Percentiles rank a stretch among this genome's conserved stretches.
Evolutionary conservation across 441 rosid genomes (phyloP).

Genomic region (Populus hybrid): DNA sequence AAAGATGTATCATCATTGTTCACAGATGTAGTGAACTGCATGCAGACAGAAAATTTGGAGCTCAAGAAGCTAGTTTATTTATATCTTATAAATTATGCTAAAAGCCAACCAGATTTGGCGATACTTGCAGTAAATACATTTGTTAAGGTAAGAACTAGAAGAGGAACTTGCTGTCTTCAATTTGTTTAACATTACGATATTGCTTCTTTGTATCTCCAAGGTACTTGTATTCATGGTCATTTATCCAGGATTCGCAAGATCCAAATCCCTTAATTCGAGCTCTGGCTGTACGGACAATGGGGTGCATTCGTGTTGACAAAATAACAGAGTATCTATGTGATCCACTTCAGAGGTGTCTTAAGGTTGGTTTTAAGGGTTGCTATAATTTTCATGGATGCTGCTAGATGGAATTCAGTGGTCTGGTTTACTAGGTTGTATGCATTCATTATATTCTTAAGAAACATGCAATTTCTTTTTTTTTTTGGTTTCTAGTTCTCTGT

Average conservation of each 20-base stretch:
- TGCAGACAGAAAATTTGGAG: conserved; percentile 99
- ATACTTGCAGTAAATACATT: conserved; percentile 97
- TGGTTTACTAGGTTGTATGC: neutral
- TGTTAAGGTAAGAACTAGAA: conserved; percentile 67
- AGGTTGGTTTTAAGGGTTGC: conserved; percentile 45
- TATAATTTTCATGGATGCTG: conserved; percentile 1
- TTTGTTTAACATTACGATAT: conserved; percentile 8
- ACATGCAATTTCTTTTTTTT: neutral
- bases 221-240: conserved; percentile 14
- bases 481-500: neutral
- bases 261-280: conserved; percentile 98
- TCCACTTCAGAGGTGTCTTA: conserved; percentile 97
- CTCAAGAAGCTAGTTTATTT: conserved; percentile 93
- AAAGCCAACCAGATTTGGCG: conserved; percentile 98
- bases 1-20: conserved; percentile 94
- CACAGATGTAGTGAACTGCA: conserved; percentile 97
- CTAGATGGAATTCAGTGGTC: conserved; percentile 6
- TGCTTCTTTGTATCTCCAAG: conserved; percentile 10
- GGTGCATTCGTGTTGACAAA: conserved; percentile 98
- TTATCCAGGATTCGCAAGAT: conserved; percentile 91
- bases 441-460: neutral
- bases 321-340: conserved; percentile 96
- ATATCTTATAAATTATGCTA: conserved; percentile 93
- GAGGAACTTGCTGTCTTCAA: neutral
- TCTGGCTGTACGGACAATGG: conserved; percentile 97